phyloP scores from a whole-genome alignment of 768 basidiomycete genomes.

The Boletus rex-veris region DNA sequence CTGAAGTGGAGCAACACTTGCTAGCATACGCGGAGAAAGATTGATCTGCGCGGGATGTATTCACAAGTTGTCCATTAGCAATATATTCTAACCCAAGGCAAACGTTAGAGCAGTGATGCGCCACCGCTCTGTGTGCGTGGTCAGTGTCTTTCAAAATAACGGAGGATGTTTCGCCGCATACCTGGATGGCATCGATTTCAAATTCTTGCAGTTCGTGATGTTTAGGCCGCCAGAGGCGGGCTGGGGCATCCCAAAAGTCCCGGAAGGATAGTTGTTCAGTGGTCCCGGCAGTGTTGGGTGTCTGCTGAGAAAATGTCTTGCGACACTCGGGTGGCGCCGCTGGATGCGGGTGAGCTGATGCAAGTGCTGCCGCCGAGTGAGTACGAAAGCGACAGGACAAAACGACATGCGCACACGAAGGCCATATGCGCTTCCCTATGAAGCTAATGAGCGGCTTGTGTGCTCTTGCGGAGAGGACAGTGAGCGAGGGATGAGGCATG shows the following conservation, averaged over 20 bases:
- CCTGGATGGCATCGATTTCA: conserved; percentile 68
- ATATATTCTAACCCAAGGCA: not conserved
- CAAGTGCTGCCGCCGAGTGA: conserved; percentile 32
- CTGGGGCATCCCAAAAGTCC: conserved; percentile 70
- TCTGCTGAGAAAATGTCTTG: conserved; percentile 43
- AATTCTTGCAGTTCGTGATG: conserved; percentile 45
- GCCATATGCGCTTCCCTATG: conserved; percentile 54
- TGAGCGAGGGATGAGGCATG: conserved; percentile 36
- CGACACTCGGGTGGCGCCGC: conserved; percentile 62
- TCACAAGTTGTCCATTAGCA: not conserved
- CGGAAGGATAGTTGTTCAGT: conserved; percentile 25
- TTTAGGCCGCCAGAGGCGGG: conserved; percentile 52
- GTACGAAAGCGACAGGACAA: not conserved
- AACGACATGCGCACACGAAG: conserved; percentile 36
- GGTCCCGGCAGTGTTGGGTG: conserved; percentile 12
- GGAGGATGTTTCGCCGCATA: conserved; percentile 33
- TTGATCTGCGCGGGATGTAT: conserved; percentile 35
- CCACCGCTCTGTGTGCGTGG: conserved; percentile 52
- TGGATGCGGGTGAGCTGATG: conserved; percentile 55
- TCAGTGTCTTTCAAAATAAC: not conserved
- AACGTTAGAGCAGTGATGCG: conserved; percentile 46
- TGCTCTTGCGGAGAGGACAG: conserved; percentile 37
- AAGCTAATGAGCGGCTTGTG: conserved; percentile 64
- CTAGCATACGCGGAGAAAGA: conserved; percentile 90
- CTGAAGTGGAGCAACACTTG: conserved; percentile 75